Evolutionary conservation across 1,284 basidiomycete species (phyloP), one percentile per base, ranked within the genome.

Genomic region (Thecaphora thlaspeos): DNA sequence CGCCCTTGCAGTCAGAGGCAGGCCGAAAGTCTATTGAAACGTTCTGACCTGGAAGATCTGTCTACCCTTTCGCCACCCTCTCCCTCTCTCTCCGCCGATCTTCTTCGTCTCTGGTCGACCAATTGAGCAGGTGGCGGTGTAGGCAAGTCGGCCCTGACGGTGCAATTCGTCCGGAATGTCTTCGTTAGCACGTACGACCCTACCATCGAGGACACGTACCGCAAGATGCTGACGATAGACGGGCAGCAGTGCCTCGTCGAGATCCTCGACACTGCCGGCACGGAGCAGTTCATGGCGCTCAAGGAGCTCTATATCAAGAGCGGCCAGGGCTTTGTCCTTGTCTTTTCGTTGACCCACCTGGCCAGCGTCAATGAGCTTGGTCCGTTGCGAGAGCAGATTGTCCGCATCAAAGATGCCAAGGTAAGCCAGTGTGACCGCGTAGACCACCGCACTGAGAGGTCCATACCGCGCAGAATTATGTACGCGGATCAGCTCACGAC

Each of bases 151-250:
- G 72, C 72, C 2, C 43, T 75, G 30, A 73, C 72, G 1, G 55
- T 73, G 0, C 72, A 75, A 41, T 71, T 74, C 43, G 71, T 75
- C 2, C 55, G 65, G 40, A 70, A 70, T 42, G 57, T 68, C 24
- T 75, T 75, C 38, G 69, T 75, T 41, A 61, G 52, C 49, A 71
- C 66, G 18, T 75, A 75, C 45, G 71, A 75, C 46, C 72, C 72
- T 10, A 75, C 72, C 36, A 75, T 75, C 51, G 72, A 75, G 46
- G 72, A 75, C 47, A 70, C 72, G 11, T 75, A 73, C 21, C 55
- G 67, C 41, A 75, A 75, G 40, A 47, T 61, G 10, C 52, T 71
- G 39, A 57, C 51, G 43, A 71, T 75, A 26, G 72, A 75, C 41
- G 70, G 63, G 2, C 61, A 70, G 18, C 55, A 69, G 28, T 71